Evolutionary conservation across 768 basidiomycete genomes (phyloP).

Genomic region (Cyclocybe cylindracea): DNA sequence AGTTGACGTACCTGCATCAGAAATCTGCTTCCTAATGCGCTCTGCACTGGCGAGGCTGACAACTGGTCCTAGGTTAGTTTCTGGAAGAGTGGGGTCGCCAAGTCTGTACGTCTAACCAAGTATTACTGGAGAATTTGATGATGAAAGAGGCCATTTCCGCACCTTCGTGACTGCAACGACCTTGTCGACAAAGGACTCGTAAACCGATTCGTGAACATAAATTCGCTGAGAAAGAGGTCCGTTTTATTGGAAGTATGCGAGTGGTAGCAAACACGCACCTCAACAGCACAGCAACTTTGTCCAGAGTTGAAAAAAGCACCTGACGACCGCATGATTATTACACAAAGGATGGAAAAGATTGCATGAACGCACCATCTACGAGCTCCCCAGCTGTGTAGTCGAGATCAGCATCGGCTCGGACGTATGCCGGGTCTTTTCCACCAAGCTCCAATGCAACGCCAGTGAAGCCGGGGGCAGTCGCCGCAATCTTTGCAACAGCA

Average conservation of each 20-base stretch:
- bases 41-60: constrained; percentile 86
- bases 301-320: constrained; percentile 97
- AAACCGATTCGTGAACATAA: constrained; percentile 87
- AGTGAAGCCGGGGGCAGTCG: constrained; percentile 70
- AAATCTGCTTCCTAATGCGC: constrained; percentile 82
- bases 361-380: constrained; percentile 70
- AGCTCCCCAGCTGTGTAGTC: constrained; percentile 82
- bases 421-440: constrained; percentile 98
- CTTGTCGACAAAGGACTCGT: constrained; percentile 74
- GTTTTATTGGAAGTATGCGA: not conserved
- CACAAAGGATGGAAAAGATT: not conserved
- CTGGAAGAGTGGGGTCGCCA: constrained; percentile 76
- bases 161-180: constrained; percentile 79
- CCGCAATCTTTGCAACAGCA: constrained; percentile 72
- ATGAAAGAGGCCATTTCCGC: constrained; percentile 1
- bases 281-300: constrained; percentile 94
- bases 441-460: constrained; percentile 92
- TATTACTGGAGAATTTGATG: not conserved
- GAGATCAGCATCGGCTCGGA: constrained; percentile 83
- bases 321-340: constrained; percentile 24
- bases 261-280: constrained; percentile 45
- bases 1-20: constrained; percentile 70
- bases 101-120: constrained; percentile 63
- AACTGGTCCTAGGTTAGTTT: constrained; percentile 90
- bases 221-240: constrained; percentile 60